Evolutionary conservation across 495 filamentous ascomycete species (phyloP), one percentile per base, ranked within the genome.

Genomic region (Sabuloglossum arenarium): DNA sequence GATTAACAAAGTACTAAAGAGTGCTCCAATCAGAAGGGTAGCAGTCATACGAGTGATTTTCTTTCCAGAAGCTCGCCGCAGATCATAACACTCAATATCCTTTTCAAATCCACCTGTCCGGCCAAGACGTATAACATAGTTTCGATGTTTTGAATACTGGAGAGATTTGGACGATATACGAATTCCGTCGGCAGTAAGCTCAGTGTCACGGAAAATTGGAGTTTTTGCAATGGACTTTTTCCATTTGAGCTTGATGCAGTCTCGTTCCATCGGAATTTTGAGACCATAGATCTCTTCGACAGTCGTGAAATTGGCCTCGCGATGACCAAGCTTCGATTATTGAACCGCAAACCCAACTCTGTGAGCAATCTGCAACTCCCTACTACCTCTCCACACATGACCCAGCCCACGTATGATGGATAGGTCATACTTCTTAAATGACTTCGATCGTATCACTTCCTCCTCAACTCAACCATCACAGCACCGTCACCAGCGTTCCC

Each of bases 31-130:
- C n/a, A 24, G 27, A 25, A 53, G 28, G 14, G 53, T 3, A 49
- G 51, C 27, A n/a, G 0, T 53, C 57, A 27, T 61, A 61, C 59
- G 46, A 54, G 58, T 59, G 52, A 61, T 58, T 12, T 61, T 61
- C 12, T 49, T 51, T 25, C 59, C 46, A n/a, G 52, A 61, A 45
- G 57, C 59, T 53, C 57, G 49, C 56, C 34, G 34, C 32, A 61
- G 19, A 52, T 59, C 21, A 56, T 61, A 61, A 4, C 58, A 39
- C 34, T 61, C 24, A 32, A 61, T 12, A 9, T 8, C 30, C 46
- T 49, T 30, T 37, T 59, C 52, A 53, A 61, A 53, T 10, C 56
- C 56, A 25, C 34, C 12, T 23, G 53, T 23, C 21, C 42, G 59
- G 6, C 57, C 53, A 27, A 61, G 45, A 27, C 45, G 53, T n/a